Evolutionary conservation across 495 filamentous ascomycete species (phyloP), one percentile per base, ranked within the genome.

Genomic region (Lasiosphaeria hispida): DNA sequence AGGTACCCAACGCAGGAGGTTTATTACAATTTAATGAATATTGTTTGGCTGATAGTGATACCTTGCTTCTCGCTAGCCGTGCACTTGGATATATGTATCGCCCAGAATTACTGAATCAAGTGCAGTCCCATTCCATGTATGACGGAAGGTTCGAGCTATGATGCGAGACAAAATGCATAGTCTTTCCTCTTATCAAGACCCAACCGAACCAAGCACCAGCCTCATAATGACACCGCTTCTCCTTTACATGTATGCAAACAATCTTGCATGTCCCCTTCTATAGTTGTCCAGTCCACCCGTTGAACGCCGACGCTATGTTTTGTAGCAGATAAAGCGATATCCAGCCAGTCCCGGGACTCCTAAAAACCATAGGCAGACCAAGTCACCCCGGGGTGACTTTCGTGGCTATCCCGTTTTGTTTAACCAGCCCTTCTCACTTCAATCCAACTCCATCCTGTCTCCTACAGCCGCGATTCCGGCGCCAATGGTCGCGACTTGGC

Each of bases 401-500:
- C 2, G 5, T 30, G 2, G 5, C 23, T 30, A 2, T 30, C 5
- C 23, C 23, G 23, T 30, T 30, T 30, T 30, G 23, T 30, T 30
- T 30, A 30, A 5, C 23, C 5, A 30, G 5, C 2, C 23, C 23
- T 5, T 30, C 13, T 19, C 45, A 11, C 10, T 34, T 62, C 72
- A 77, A 55, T 80, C 78, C 13, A 74, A 50, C 35, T 80, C 70
- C 75, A 77, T 78, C 62, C 55, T 73, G 47, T 67, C 71, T 1
- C 67, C 67, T n/a, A 66, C 68, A n/a, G 70, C 73, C 7, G 68
- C 70, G 18, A 70, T 70, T 0, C 61, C 70, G 0, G 68, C 73
- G 11, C 65, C 64, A 1, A 70, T 69, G 9, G 65, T 67, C 1
- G 68, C 75, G 39, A 69, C 73, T 34, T 64, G 62, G 13, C 64